These are phyloP conservation scores for Cercophora samala DNA, from an alignment of 495 filamentous ascomycete genomes.

Conservation along the genomic window DNA sequence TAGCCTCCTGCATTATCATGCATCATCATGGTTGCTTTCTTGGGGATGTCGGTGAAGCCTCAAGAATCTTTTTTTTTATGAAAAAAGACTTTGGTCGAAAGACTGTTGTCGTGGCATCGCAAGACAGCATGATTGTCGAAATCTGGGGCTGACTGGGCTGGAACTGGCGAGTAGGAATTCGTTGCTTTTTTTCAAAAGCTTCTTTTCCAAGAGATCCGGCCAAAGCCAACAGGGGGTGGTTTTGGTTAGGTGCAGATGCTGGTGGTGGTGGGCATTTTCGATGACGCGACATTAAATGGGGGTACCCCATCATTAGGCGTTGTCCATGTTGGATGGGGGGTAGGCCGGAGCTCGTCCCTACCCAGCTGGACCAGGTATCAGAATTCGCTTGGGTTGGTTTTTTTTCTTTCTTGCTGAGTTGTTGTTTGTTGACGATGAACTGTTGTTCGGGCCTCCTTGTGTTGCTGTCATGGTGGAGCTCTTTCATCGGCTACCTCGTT, in stretches of 20 bases:
- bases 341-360: neutral
- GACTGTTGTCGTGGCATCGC: conserved; percentile 28
- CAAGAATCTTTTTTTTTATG: too few species aligned
- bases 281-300: conserved; percentile 27
- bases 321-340: neutral
- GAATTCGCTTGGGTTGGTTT: neutral
- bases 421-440: neutral
- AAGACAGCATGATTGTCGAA: neutral
- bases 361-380: neutral
- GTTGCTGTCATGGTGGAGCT: neutral
- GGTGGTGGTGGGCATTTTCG: neutral
- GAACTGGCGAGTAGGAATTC: neutral
- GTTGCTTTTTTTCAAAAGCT: neutral
- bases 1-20: conserved; percentile 32
- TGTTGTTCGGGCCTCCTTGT: neutral
- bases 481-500: too few species aligned
- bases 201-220: neutral
- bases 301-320: neutral
- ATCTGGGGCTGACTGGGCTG: conserved; percentile 1
- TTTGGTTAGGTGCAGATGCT: neutral
- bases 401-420: neutral
- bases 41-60: conserved; percentile 26
- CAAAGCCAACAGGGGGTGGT: neutral
- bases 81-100: conserved; percentile 17
- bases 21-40: conserved; percentile 24